These are phyloP conservation scores for Galeopsis tetrahit DNA, from an alignment of 257 asterid species.

Conservation along the genomic window DNA sequence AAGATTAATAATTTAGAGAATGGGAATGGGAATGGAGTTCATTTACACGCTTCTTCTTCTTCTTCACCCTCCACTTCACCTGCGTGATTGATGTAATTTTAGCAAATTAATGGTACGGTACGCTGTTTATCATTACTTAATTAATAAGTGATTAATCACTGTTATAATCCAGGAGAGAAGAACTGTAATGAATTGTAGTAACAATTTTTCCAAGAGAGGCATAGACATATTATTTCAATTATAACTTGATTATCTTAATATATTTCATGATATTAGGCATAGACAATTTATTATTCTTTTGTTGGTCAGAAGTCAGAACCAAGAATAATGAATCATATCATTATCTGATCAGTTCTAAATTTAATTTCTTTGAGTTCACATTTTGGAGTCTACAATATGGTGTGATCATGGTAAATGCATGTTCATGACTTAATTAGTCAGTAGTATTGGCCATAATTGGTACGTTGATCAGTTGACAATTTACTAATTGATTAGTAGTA, in stretches of 20 bases:
- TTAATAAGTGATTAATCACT: conserved; percentile 29
- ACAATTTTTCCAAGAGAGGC: conserved; percentile 1
- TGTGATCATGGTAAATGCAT: conserved; percentile 13
- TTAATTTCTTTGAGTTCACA: conserved; percentile 23
- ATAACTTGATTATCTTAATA: no score
- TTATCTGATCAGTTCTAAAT: no score
- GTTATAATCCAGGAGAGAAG: conserved; percentile 20
- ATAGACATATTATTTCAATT: conserved; percentile 1
- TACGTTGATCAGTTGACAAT: not conserved
- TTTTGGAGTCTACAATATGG: conserved; percentile 6
- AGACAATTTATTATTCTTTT: no score
- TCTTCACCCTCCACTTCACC: conserved; percentile 47
- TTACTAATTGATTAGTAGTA: not conserved
- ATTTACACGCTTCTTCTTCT: conserved; percentile 37
- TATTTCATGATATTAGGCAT: no score
- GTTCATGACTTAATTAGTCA: not conserved
- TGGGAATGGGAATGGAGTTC: conserved; percentile 31
- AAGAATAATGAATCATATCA: no score
- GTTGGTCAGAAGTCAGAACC: no score
- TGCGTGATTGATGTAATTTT: conserved; percentile 30
- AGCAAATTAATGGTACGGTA: conserved; percentile 2
- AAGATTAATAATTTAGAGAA: conserved; percentile 27
- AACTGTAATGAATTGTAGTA: conserved; percentile 18
- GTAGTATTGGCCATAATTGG: conserved; percentile 24
- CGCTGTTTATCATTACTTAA: not conserved